Evolutionary conservation across 2,329 filamentous ascomycete species (phyloP).

Genomic region (Mollisia scopiformis): DNA sequence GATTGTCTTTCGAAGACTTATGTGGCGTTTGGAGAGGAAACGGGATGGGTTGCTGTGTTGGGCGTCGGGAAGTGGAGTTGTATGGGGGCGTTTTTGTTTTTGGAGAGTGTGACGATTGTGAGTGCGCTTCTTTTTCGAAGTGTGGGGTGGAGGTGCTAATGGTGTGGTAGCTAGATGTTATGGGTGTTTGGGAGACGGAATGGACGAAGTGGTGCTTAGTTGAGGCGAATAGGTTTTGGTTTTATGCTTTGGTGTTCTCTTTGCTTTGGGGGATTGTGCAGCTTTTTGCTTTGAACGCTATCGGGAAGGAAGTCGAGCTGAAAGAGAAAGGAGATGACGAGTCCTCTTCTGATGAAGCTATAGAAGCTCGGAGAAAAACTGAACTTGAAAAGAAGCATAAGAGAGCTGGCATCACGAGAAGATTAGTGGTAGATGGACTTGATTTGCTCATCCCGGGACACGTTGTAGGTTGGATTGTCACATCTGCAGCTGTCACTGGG

Average conservation of each 20-base stretch:
- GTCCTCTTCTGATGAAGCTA: not conserved
- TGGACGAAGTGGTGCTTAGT: conserved; percentile 51
- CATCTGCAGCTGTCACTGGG: conserved; percentile 55
- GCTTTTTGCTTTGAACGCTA: not conserved
- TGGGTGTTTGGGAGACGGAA: conserved; percentile 48
- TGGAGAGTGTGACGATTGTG: conserved; percentile 67
- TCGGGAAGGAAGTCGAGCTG: conserved; percentile 32
- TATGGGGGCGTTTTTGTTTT: conserved; percentile 67
- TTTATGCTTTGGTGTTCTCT: conserved; percentile 53
- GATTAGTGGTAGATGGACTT: conserved; percentile 58
- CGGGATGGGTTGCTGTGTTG: conserved; percentile 47
- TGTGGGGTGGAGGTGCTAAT: conserved; percentile 3
- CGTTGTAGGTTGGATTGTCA: conserved; percentile 61
- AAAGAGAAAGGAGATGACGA: not conserved
- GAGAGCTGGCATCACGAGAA: conserved; percentile 44
- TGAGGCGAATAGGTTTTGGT: conserved; percentile 73
- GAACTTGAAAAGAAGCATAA: conserved; percentile 24
- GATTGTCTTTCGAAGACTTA: conserved; percentile 59
- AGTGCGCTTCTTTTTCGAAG: conserved; percentile 41
- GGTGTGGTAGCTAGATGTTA: conserved; percentile 44
- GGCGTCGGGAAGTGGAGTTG: conserved; percentile 60
- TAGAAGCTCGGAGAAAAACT: not conserved
- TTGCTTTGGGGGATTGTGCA: conserved; percentile 40
- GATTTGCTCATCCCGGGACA: conserved; percentile 66
- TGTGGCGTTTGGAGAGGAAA: conserved; percentile 39